Conservation (phyloP, 2,329 filamentous ascomycete genomes). For the Bipolaris victoriae region DNA sequence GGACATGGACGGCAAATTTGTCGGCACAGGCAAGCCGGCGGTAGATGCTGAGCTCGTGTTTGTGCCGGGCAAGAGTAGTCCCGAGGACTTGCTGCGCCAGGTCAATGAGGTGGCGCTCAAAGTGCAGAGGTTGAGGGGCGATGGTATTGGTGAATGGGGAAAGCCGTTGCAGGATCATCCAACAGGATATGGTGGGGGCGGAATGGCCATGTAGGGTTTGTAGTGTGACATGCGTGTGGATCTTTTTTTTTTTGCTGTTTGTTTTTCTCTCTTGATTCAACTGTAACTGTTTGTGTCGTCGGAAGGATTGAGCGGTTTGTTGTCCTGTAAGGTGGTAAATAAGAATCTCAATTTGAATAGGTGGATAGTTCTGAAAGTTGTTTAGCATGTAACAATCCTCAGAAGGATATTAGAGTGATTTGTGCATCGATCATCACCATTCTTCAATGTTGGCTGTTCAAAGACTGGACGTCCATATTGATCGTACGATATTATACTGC, state of each 20-base stretch:
- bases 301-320: neutral
- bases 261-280: no score
- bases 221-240: neutral
- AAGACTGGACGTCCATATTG: neutral
- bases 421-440: neutral
- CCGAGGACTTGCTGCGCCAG: constrained; percentile 37
- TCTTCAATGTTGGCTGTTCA: neutral
- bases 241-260: no score
- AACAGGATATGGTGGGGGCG: neutral
- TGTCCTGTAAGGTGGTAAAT: neutral
- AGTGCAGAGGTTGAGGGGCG: constrained; percentile 19
- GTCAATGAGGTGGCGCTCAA: constrained; percentile 34
- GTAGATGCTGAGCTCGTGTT: constrained; percentile 37
- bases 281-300: no score
- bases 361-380: neutral
- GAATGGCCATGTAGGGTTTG: neutral
- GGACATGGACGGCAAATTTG: constrained; percentile 35
- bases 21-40: constrained; percentile 32
- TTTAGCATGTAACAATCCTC: no score
- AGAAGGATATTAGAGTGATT: neutral
- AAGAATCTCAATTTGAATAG: neutral
- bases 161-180: constrained; percentile 1
- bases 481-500: neutral
- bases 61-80: constrained; percentile 36
- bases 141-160: constrained; percentile 19